Base-by-base conservation (phyloP, 805 yeast genomes). In the Saturnispora diversa region DNA sequence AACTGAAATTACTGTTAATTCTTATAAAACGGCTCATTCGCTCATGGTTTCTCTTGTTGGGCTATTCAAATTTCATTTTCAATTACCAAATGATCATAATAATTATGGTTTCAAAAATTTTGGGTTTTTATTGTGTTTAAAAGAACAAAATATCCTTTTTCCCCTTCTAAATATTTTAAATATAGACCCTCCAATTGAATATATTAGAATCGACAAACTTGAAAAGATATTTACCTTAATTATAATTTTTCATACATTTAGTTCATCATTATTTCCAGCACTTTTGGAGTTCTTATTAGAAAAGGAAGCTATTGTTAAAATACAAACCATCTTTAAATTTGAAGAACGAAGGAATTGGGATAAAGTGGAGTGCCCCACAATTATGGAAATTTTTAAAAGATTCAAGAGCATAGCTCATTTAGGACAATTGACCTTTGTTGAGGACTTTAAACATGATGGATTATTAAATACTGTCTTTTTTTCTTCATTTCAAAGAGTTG, bases 41-140 rank as follows among this genome's bases (percentile, higher is more conserved):
- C 23, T 54, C 17, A 44, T 48, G 29, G 17, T 47, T 11, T 43
- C 55, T 1, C 17, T 51, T 16, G 29, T 51, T 20, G 49, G 50
- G 10, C 42, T 54, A 3, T 48, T 51, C 38, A 52, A 53, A 24
- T 50, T 51, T 37, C 57, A 56, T 35, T 59, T 55, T 30, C 55
- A 54, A 31, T 37, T 57, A 19, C 55, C 57, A 5, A 38, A 29
- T 13, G 29, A 41, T 6, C 53, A 52, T 37, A 40, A 40, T 6
- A 48, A 49, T 37, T 56, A 52, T 40, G 59, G 52, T 1, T 55
- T 59, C 32, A 52, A 42, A 38, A 55, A 49, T 29, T 58, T 53
- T 45, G 59, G 55, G 5, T 28, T 13, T 6, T 33, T 59, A 2
- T 38, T 58, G 8, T 31, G 42, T 10, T 26, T 36, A 7, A 25